These are phyloP conservation scores for Candida boidinii DNA, from an alignment of 805 yeast species.

Conservation along the genomic window DNA sequence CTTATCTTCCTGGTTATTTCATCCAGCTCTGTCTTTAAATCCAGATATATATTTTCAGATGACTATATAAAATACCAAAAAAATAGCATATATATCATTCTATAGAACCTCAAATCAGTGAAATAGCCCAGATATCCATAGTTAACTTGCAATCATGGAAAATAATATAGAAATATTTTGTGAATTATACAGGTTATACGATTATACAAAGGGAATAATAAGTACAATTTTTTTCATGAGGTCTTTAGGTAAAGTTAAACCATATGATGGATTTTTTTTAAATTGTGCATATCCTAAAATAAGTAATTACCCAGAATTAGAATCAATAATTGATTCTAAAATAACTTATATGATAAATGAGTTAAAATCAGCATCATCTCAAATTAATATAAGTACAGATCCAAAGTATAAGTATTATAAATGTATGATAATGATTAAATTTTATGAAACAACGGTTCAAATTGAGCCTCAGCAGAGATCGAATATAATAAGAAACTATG, in stretches of 20 bases:
- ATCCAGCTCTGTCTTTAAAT: too few relatives aligned
- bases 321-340: slow-evolving; percentile 29
- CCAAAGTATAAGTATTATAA: slow-evolving; percentile 13
- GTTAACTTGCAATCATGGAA: neutral
- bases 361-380: slow-evolving; percentile 10
- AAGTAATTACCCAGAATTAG: slow-evolving; percentile 37
- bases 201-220: slow-evolving; percentile 49
- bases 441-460: slow-evolving; percentile 14
- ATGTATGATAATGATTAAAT: slow-evolving; percentile 24
- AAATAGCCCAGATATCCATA: too few relatives aligned
- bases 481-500: slow-evolving; percentile 44
- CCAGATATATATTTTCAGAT: too few relatives aligned
- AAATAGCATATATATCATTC: too few relatives aligned
- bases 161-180: neutral
- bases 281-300: slow-evolving; percentile 51
- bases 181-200: slow-evolving; percentile 29
- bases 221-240: slow-evolving; percentile 65
- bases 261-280: slow-evolving; percentile 45
- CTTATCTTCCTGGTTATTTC: too few relatives aligned
- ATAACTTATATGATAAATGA: slow-evolving; percentile 22
- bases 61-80: too few relatives aligned
- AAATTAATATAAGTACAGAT: slow-evolving; percentile 11
- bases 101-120: too few relatives aligned
- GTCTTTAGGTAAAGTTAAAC: slow-evolving; percentile 55
- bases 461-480: slow-evolving; percentile 1